Base-by-base conservation (phyloP, 2,329 filamentous ascomycete species). In the Diplodia intermedia region DNA sequence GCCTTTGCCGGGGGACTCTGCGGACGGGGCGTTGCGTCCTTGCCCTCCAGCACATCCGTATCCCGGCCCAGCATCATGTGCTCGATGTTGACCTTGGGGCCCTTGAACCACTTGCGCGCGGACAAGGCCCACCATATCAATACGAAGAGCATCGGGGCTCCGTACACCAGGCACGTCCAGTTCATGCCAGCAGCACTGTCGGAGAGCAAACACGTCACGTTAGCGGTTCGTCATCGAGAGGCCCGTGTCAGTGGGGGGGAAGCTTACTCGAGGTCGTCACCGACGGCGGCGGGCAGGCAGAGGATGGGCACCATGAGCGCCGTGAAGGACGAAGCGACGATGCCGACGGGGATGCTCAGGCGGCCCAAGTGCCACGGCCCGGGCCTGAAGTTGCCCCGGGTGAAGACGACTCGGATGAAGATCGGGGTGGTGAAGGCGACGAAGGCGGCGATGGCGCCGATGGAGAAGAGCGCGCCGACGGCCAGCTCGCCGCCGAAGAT, bases 301-400 rank as follows among this genome's bases (percentile, higher is more conserved):
- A 91, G 80, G 50, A 91, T 87, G 0, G 89, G 90, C 62, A 91
- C 80, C 86, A 91, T 91, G 29, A 91, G 79, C 4, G 83, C 69
- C 1, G 90, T 87, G 74, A 91, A 92, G 0, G 76, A 74, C 49
- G 84, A 86, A 0, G 88, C 88, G 3, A 86, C 70, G 0, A 79
- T 77, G 18, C 89, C 89, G 65, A 89, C 85, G 0, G 84, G 83
- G 26, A 84, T 81, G 9, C 86, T 88, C 70, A 84, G 85, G 20
- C 81, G 82, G 14, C 90, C 90, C 15, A 91, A 79, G 75, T 91
- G 85, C 89, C 89, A 91, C 0, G 90, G 90, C 0, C 89, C 90
- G 3, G 84, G 83, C 15, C 88, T 85, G 77, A 91, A 92, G 2
- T 85, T 81, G 71, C 87, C 82, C 2, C 88, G 86, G 2, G 90